phyloP scores from a whole-genome alignment of 139 green algal species.

The Chlamydomonas schloesseri region DNA sequence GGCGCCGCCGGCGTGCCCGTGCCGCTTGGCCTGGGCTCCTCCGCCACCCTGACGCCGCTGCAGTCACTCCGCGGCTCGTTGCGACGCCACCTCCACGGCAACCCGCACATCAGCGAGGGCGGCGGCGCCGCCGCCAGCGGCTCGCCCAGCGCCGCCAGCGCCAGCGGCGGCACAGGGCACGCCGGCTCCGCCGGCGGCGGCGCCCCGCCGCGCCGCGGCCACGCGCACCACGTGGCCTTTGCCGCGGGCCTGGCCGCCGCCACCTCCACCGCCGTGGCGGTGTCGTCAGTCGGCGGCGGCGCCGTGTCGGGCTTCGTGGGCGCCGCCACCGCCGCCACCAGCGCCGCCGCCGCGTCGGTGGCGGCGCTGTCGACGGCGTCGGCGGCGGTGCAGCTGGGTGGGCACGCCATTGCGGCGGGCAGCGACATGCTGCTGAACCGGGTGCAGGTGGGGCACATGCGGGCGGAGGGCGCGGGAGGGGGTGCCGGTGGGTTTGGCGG shows the following conservation, averaged over 20 bases:
- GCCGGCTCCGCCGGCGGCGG: too few species aligned
- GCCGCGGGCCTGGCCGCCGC: slow-evolving; percentile 16
- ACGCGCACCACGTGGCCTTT: slow-evolving; percentile 9
- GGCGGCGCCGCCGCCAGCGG: too few species aligned
- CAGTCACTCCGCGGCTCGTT: too few species aligned
- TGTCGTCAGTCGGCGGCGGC: background rate
- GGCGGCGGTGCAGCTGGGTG: background rate
- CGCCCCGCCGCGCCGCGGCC: too few species aligned
- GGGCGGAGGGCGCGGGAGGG: background rate
- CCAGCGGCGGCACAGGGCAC: too few species aligned
- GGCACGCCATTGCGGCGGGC: background rate
- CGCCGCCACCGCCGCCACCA: background rate
- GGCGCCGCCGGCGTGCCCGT: too few species aligned
- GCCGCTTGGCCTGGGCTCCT: too few species aligned
- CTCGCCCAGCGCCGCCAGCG: too few species aligned
- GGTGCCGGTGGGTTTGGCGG: too few species aligned
- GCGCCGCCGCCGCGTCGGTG: background rate
- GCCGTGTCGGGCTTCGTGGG: background rate
- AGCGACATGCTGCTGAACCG: background rate
- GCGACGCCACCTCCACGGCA: too few species aligned
- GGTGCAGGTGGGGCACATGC: background rate
- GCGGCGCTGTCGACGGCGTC: background rate
- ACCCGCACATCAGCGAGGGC: too few species aligned
- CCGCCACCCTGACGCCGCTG: too few species aligned
- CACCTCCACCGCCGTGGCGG: background rate